Evolutionary conservation across 2,329 filamentous ascomycete species (phyloP).

Genomic region (Sclerotinia spermophila): DNA sequence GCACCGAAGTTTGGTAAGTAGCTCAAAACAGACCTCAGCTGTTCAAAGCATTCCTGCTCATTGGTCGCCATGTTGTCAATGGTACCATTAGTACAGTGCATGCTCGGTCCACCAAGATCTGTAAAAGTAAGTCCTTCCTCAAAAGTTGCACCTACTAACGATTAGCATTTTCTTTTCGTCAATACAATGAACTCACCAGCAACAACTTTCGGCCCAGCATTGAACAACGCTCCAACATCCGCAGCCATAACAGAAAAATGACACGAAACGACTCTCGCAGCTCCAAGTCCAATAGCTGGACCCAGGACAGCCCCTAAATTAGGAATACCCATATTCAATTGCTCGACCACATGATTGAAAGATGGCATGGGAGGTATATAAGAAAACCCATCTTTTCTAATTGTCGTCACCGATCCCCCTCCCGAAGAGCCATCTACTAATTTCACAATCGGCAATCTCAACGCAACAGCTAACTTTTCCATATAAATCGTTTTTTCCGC

Average conservation of each 20-base stretch:
- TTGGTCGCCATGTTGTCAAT: conserved; percentile 61
- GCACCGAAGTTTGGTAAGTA: conserved; percentile 57
- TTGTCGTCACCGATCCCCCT: conserved; percentile 59
- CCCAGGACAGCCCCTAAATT: conserved; percentile 61
- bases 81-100: conserved; percentile 63
- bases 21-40: conserved; percentile 53
- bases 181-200: conserved; percentile 36
- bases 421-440: conserved; percentile 62
- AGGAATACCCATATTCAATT: conserved; percentile 60
- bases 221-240: conserved; percentile 59
- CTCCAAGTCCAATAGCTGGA: conserved; percentile 60
- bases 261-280: conserved; percentile 57
- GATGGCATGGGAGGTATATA: conserved; percentile 57
- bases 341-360: conserved; percentile 51
- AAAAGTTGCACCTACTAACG: conserved; percentile 49
- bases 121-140: conserved; percentile 58
- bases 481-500: conserved; percentile 57
- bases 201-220: conserved; percentile 61
- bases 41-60: conserved; percentile 59
- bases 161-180: not conserved
- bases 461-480: conserved; percentile 56
- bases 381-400: conserved; percentile 51
- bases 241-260: conserved; percentile 65
- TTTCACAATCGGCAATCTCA: conserved; percentile 59
- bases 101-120: conserved; percentile 56